These are phyloP conservation scores for Rhypophila decipiens DNA, from an alignment of 495 filamentous ascomycete genomes.

Conservation along the genomic window DNA sequence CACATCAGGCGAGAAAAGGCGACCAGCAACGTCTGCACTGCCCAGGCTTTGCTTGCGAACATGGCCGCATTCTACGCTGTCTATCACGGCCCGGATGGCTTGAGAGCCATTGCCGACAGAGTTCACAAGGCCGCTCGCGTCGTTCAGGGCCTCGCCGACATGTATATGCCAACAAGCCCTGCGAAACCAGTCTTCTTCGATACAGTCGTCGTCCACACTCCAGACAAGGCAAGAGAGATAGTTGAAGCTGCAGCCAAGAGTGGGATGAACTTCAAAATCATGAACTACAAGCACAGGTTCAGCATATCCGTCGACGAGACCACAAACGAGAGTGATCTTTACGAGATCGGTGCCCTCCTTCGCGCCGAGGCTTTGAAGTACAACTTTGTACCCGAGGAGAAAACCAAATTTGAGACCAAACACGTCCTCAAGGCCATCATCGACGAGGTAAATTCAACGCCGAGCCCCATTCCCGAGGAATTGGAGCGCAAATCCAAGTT, in stretches of 20 bases:
- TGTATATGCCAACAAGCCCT: slow-evolving; percentile 60
- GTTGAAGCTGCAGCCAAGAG: no score
- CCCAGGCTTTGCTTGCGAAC: slow-evolving; percentile 90
- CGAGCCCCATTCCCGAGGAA: slow-evolving; percentile 42
- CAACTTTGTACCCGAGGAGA: not conserved
- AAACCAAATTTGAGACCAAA: slow-evolving; percentile 12
- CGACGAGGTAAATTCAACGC: slow-evolving; percentile 29
- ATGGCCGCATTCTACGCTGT: slow-evolving; percentile 98
- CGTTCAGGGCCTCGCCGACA: slow-evolving; percentile 59
- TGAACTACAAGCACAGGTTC: slow-evolving; percentile 3
- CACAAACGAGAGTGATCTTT: slow-evolving; percentile 22
- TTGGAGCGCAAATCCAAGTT: slow-evolving; percentile 70
- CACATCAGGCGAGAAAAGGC: slow-evolving; percentile 98
- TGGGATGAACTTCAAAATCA: not conserved
- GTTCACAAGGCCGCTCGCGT: slow-evolving; percentile 64
- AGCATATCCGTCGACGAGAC: slow-evolving; percentile 41
- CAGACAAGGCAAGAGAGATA: no score
- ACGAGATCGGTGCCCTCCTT: slow-evolving; percentile 23
- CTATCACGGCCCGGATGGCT: slow-evolving; percentile 84
- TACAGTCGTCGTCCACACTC: slow-evolving; percentile 58
- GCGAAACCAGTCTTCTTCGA: slow-evolving; percentile 63
- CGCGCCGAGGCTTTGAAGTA: not conserved
- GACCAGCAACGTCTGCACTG: slow-evolving; percentile 97
- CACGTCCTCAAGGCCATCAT: slow-evolving; percentile 24
- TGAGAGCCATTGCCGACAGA: slow-evolving; percentile 78